A percentile compares a stretch with the other conserved stretches of the same genome.
Evolutionary conservation across 208 protist genomes (phyloP).

Genomic region (Wallacemonas sp.): DNA sequence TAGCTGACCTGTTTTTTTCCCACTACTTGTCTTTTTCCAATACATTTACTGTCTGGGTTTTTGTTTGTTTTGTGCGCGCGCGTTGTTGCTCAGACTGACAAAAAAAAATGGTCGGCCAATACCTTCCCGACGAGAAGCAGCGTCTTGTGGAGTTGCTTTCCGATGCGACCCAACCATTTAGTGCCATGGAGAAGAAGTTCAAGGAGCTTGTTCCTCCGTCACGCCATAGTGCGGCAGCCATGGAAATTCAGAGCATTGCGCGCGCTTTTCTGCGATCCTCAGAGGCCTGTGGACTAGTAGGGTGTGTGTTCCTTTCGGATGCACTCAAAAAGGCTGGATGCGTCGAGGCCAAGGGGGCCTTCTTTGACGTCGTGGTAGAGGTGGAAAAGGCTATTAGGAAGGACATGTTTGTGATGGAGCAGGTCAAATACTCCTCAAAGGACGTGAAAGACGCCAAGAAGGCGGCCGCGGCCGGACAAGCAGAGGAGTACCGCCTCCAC

Average conservation of each 20-base stretch:
- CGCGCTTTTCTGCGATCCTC: constrained; percentile 47
- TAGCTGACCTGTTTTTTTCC: too few relatives aligned
- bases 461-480: constrained; percentile 51
- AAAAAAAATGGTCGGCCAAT: constrained; percentile 34
- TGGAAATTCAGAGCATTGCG: constrained; percentile 36
- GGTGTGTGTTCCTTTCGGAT: constrained; percentile 56
- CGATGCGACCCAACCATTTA: constrained; percentile 44
- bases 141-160: constrained; percentile 37
- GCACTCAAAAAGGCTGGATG: constrained; percentile 56
- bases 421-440: constrained; percentile 77
- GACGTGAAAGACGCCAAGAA: constrained; percentile 71
- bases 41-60: too few relatives aligned
- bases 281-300: constrained; percentile 52
- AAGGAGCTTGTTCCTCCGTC: constrained; percentile 45
- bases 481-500: constrained; percentile 69
- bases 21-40: too few relatives aligned
- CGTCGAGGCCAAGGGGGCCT: constrained; percentile 49
- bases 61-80: too few relatives aligned
- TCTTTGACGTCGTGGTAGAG: constrained; percentile 69
- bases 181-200: constrained; percentile 50
- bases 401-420: constrained; percentile 65
- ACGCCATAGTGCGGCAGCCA: constrained; percentile 39
- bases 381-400: constrained; percentile 62
- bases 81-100: too few relatives aligned
- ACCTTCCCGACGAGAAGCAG: constrained; percentile 30